Evolutionary conservation across 371 early-diverging fungal species (phyloP), one percentile per base, ranked within the genome.

Genomic region (Chytridiales sp.): DNA sequence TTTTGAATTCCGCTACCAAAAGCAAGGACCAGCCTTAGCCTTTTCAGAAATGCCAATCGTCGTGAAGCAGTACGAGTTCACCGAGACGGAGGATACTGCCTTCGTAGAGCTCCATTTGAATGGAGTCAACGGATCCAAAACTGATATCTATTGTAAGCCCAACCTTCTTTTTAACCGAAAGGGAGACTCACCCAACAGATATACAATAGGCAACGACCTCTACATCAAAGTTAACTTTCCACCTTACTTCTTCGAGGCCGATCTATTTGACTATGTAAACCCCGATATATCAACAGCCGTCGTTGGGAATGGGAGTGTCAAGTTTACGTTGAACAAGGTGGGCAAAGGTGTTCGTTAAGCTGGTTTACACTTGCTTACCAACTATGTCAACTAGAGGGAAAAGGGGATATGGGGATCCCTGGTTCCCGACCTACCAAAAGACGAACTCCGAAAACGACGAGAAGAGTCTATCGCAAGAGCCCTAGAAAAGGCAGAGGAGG

Each of bases 161-260:
- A 42, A 29, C 50, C 22, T 30, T 50, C 50, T 34, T n/a, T 22
- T 13, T 34, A 1, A 15, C 26, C 29, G 32, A 2, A 19, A 29
- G 1, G 15, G 24, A 15, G 47, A n/a, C 15, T 47, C 22, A 17
- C 31, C 24, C 2, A 50, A 13, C 29, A 30, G 9, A 17, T 21
- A 9, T 9, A 34, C 15, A 4, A 4, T 42, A 78, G 78, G 64
- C 19, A 73, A 72, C 53, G 76, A 72, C 49, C 41, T 56, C 6
- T 80, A 78, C 62, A 53, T 75, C 61, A 80, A 78, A 66, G 53
- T 74, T 24, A 73, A 80, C 59, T 77, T 60, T 43, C 61, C 72
- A 3, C 78, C 77, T 19, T 75, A 64, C 56, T 67, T 80, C 46
- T 80, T 78, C 50, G 78, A 80, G 62, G 64, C 77, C 17, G 78